Evolutionary conservation across 306 rosid species (phyloP).

Genomic region (Cucurbita argyrosperma): DNA sequence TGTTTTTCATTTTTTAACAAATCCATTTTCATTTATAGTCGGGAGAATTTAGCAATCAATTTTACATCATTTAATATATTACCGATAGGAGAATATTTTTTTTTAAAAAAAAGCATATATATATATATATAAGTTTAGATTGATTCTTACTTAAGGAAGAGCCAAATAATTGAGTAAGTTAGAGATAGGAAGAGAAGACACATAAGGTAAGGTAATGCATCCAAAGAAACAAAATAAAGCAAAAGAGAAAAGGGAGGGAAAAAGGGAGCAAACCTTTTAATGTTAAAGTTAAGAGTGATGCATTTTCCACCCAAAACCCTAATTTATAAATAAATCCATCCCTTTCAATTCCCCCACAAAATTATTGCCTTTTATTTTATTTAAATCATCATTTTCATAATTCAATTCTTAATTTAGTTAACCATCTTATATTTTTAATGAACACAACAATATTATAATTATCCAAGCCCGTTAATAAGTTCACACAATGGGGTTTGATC

Average conservation of each 20-base stretch:
- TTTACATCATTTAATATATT: too few relatives aligned
- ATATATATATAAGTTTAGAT: too few relatives aligned
- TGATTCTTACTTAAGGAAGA: not conserved
- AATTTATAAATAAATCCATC: not conserved
- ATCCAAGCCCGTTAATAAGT: not conserved
- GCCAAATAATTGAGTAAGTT: not conserved
- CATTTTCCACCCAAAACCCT: not conserved
- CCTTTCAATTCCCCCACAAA: not conserved
- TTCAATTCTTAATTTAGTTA: too few relatives aligned
- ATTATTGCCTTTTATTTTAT: not conserved
- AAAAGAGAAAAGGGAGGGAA: not conserved
- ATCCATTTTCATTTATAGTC: too few relatives aligned
- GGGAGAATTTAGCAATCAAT: too few relatives aligned
- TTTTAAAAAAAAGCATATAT: too few relatives aligned
- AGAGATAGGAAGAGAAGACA: not conserved
- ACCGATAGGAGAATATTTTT: too few relatives aligned
- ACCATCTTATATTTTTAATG: too few relatives aligned
- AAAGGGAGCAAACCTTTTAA: not conserved
- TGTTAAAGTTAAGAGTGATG: conserved; percentile 2
- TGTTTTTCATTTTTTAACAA: too few relatives aligned
- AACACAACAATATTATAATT: too few relatives aligned
- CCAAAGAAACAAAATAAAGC: not conserved
- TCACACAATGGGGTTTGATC: not conserved
- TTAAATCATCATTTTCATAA: not conserved
- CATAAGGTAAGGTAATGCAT: not conserved